Base-by-base conservation (phyloP, 129 eudicot genomes). In the Mikania micrantha region DNA sequence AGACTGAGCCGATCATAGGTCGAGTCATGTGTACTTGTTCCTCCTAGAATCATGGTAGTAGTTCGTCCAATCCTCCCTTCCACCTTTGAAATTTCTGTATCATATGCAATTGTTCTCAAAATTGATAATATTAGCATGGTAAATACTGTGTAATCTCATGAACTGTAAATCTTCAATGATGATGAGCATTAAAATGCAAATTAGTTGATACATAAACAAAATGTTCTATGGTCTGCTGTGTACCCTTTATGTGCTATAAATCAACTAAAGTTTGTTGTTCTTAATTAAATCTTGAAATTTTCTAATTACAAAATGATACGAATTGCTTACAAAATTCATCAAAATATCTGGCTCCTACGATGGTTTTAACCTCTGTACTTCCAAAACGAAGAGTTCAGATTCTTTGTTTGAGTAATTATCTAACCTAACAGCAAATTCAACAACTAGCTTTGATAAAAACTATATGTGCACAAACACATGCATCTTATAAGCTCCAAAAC, bases 61-160 rank as follows among this genome's bases (percentile, higher is more conserved):
- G 88, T 81, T 77, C 85, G 87, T 28, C 98, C 92, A 59, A 93
- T 84, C 72, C 98, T 82, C 39, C 96, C 98, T 86, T 88, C 90
- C 38, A 88, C 78, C 84, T 82, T 88, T 9, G 98, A 93, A 20
- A 93, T 85, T 67, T 83, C 98, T 93, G 90, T 50, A 57, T 67
- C 57, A 79, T 59, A 22, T 21, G 3, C 24, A 7, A 38, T 25
- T 24, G 56, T 50, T 52, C 63, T 39, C 22, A 7, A 39, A 38
- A 8, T 10, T 35, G 5, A 44, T 16, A 16, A 49, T 12, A 50
- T 12, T 38, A 73, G 25, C 42, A 73, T n/a, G 64, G 9, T 38
- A 49, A 40, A 73, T 20, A 64, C n/a, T 53, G 8, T 50, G 5
- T 52, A 41, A 6, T 36, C 52, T 61, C 21, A 73, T 17, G 50